Conservation (phyloP, 805 yeast genomes). For the Suhomyces prunicola region DNA sequence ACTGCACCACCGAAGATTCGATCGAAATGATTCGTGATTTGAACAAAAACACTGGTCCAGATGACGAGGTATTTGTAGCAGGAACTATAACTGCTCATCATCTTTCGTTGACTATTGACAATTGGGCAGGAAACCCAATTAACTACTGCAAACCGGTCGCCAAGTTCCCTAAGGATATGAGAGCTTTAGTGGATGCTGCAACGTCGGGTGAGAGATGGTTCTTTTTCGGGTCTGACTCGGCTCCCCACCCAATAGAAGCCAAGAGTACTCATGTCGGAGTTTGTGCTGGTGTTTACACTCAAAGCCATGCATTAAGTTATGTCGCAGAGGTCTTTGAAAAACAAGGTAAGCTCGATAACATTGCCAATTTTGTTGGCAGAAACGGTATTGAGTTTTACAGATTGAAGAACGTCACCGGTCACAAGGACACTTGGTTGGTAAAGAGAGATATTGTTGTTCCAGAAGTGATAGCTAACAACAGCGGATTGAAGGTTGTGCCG, state of each 20-base stretch:
- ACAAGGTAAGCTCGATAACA: conserved; percentile 57
- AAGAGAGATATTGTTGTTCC: conserved; percentile 58
- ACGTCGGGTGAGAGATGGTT: conserved; percentile 88
- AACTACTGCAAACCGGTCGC: conserved; percentile 98
- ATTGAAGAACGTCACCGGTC: conserved; percentile 31
- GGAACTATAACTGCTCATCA: conserved; percentile 98
- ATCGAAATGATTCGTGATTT: conserved; percentile 70
- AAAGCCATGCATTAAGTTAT: conserved; percentile 75
- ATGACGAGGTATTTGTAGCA: conserved; percentile 56
- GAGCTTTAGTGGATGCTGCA: conserved; percentile 83
- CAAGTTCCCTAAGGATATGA: conserved; percentile 79
- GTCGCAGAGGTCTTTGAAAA: conserved; percentile 82
- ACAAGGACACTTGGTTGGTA: conserved; percentile 54
- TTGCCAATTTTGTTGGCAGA: conserved; percentile 72
- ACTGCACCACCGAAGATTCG: conserved; percentile 91
- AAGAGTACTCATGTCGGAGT: conserved; percentile 79
- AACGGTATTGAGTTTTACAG: conserved; percentile 72
- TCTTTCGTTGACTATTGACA: conserved; percentile 79
- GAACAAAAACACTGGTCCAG: conserved; percentile 40
- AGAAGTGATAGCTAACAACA: conserved; percentile 46
- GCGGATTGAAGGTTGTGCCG: conserved; percentile 58
- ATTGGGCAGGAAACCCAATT: conserved; percentile 95
- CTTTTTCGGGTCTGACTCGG: conserved; percentile 96
- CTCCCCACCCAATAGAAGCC: conserved; percentile 86
- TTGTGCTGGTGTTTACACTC: conserved; percentile 98